These are phyloP conservation scores for Neurospora africana DNA, from an alignment of 495 filamentous ascomycete species.

Conservation along the genomic window DNA sequence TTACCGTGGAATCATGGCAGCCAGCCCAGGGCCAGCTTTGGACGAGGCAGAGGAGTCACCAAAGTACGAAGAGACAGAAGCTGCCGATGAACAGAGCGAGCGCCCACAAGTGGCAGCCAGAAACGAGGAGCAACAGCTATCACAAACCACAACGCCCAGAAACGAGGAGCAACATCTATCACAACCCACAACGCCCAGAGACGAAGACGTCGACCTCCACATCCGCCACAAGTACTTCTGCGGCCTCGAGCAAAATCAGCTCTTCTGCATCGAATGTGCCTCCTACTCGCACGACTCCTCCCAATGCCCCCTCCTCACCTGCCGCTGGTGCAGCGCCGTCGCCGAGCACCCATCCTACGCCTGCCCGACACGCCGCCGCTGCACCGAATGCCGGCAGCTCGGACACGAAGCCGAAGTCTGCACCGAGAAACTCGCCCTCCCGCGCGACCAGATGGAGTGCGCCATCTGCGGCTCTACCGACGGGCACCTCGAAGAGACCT, in stretches of 20 bases:
- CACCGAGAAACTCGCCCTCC: slow-evolving; percentile 24
- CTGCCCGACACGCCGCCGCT: slow-evolving; percentile 29
- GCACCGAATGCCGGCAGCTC: slow-evolving; percentile 28
- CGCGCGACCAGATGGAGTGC: slow-evolving; percentile 25
- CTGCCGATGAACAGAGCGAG: background rate
- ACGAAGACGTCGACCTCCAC: slow-evolving; percentile 14
- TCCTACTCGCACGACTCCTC: slow-evolving; percentile 20
- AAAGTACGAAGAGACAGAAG: background rate
- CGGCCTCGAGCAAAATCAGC: slow-evolving; percentile 16
- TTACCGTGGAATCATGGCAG: background rate
- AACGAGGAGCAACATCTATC: slow-evolving; percentile 15
- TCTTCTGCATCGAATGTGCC: slow-evolving; percentile 30
- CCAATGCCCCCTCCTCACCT: slow-evolving; percentile 22
- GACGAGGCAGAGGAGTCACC: background rate
- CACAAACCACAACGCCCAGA: background rate
- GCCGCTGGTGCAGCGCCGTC: slow-evolving; percentile 24
- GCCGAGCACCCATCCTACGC: slow-evolving; percentile 19
- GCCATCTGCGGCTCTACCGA: slow-evolving; percentile 23
- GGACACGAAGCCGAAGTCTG: slow-evolving; percentile 24
- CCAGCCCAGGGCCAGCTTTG: background rate
- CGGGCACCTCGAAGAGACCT: slow-evolving; percentile 21
- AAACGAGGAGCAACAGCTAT: background rate
- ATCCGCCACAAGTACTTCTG: slow-evolving; percentile 29
- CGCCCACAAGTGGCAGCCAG: background rate
- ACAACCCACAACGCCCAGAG: background rate